Conservation (phyloP, 2,329 filamentous ascomycete genomes). For the Pseudohalonectria lignicola region DNA sequence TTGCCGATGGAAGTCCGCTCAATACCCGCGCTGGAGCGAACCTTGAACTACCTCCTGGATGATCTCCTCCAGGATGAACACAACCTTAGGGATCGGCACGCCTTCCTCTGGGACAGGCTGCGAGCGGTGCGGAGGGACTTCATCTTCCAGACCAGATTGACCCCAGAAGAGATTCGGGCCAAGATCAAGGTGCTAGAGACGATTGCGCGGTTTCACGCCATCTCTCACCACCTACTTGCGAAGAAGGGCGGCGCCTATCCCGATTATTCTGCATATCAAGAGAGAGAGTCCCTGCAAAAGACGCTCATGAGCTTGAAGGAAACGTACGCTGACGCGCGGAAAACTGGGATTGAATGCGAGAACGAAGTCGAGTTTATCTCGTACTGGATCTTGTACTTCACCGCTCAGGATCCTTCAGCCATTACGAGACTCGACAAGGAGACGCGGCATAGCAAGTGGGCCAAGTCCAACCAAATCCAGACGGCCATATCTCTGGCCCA, state of each 20-base stretch:
- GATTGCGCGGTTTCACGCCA: conserved; percentile 57
- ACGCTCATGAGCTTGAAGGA: conserved; percentile 54
- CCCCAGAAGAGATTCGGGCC: conserved; percentile 41
- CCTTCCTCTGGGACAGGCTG: conserved; percentile 59
- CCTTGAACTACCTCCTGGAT: conserved; percentile 53
- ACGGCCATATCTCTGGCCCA: conserved; percentile 51
- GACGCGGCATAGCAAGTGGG: conserved; percentile 23
- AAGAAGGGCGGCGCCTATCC: conserved; percentile 42
- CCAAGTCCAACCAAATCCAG: conserved; percentile 44
- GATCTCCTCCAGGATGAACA: conserved; percentile 41
- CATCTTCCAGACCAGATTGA: conserved; percentile 53
- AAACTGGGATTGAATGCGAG: conserved; percentile 43
- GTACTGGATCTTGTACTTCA: conserved; percentile 53
- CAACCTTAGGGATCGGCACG: conserved; percentile 31
- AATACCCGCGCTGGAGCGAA: conserved; percentile 43
- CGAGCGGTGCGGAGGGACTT: conserved; percentile 58
- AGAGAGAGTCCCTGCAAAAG: conserved; percentile 56
- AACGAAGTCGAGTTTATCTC: conserved; percentile 58
- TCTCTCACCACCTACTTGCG: conserved; percentile 51
- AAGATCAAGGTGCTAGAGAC: conserved; percentile 55
- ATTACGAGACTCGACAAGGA: conserved; percentile 1
- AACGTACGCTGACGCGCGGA: conserved; percentile 53
- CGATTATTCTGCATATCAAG: conserved; percentile 56
- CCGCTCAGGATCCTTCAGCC: conserved; percentile 36
- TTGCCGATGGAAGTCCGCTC: conserved; percentile 59